Evolutionary conservation across 2,329 filamentous ascomycete genomes (phyloP), one percentile per base, ranked within the genome.

Genomic region (Xylariaceae sp.): DNA sequence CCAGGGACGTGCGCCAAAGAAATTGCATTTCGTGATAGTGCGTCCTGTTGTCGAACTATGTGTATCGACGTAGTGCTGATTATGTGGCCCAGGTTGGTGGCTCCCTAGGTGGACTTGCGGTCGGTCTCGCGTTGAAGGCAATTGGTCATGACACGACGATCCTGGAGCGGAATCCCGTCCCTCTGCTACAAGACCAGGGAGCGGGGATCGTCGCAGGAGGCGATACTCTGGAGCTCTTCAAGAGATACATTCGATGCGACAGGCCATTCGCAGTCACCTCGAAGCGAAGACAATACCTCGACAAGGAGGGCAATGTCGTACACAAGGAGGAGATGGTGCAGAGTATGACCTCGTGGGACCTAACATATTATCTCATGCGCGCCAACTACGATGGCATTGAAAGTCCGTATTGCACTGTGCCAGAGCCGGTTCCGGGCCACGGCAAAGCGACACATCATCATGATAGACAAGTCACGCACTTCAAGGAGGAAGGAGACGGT

Each of bases 291-390:
- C 71, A 73, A 50, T 74, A 74, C 53, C 68, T 75, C 23, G 59
- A 73, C 50, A 66, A 59, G 45, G 62, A 65, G 2, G 73, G 73
- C 43, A 64, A 68, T 3, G 54, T 74, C 7, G 67, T 72, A 16
- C 71, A 75, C 56, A 63, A 56, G 9, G 66, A 69, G 20, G 67
- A 73, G 19, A 69, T 70, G 55, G 57, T 64, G 29, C 77, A 79
- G 63, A 69, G 70, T 53, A 80, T 80, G 78, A 79, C 75, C 2
- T 77, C 75, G 19, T 80, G 78, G 78, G 77, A 79, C 52, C 52
- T 79, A 37, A 67, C 76, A 7, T 80, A 79, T 59, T 69, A 76
- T 48, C 56, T 79, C 6, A 68, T 79, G 57, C 70, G 78, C 26
- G 76, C 76, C 54, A 75, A 77, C 50, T 78, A 76, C 48, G 77